Base-by-base conservation (phyloP, 352 stramenopile genomes). In the Phytophthora rubi region DNA sequence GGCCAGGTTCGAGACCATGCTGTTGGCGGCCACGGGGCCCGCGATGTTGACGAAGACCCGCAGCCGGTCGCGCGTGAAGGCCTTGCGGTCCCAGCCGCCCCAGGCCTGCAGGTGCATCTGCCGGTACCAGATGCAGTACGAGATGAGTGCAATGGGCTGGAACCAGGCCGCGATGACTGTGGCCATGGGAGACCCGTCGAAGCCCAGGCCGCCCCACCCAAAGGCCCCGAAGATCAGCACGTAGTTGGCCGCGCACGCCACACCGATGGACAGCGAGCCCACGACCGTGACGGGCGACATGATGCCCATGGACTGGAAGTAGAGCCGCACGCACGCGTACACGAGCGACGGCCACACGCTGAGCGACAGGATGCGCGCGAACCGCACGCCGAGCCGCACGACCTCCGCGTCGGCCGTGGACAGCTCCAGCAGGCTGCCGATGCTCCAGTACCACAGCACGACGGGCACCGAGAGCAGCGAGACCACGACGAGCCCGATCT, bases 261-360 rank as follows among this genome's bases (percentile, higher is more conserved):
- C 77, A 12, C 72, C 70, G 49, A 95, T 91, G 23, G 87, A 92
- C 12, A 90, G 53, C 16, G 81, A 76, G 9, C 87, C 87, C 9
- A 93, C 86, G 16, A 92, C 65, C 2, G 85, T 94, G 4, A 88
- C 91, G 10, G 87, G 83, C 3, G 79, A 77, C 74, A 92, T 89
- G 72, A 92, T 90, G 16, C 84, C 83, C 81, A 95, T 92, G 0
- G 85, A 88, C 65, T 95, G 88, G 70, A 95, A 93, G 76, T 95
- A 95, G 10, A 91, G 76, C 0, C 88, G 82, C 55, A 93, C 71
- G 62, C 87, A 95, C 4, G 82, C 87, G 72, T 95, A 95, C 10
- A 84, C 67, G 15, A 95, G 74, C n/a, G 81, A 85, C 0, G 87
- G 87, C 74, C 83, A 93, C 57, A 93, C 83, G 21, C 84, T 88